These are phyloP conservation scores for Ajuga reptans DNA, from an alignment of 305 asterid species.

Conservation along the genomic window DNA sequence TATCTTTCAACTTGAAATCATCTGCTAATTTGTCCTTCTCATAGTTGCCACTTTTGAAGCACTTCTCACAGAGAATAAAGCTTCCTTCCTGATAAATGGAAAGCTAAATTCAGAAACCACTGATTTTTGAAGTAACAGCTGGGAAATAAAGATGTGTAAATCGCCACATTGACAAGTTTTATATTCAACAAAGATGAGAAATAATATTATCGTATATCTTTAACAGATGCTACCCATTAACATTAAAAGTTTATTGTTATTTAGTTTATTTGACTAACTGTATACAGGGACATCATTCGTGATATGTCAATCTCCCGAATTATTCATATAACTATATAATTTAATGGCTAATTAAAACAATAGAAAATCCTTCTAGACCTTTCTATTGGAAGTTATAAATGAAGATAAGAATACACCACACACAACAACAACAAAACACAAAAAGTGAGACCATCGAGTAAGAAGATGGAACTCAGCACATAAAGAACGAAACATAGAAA, in stretches of 20 bases:
- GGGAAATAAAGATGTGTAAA: neutral
- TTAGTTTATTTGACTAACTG: neutral
- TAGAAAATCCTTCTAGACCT: neutral
- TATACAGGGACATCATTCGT: neutral
- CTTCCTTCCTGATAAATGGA: slow-evolving; percentile 47
- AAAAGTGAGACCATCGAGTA: neutral
- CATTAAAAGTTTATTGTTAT: neutral
- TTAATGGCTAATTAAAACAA: neutral
- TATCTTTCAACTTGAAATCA: slow-evolving; percentile 54
- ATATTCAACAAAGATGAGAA: neutral
- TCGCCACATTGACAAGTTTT: neutral
- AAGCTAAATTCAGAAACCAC: slow-evolving; percentile 18
- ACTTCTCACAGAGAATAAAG: slow-evolving; percentile 55
- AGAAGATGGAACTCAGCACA: slow-evolving; percentile 5
- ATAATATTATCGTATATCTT: neutral
- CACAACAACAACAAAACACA: neutral
- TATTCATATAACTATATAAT: neutral
- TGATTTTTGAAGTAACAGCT: slow-evolving; percentile 12
- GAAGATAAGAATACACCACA: neutral
- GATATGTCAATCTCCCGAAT: slow-evolving; percentile 5
- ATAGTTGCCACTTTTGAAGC: slow-evolving; percentile 60
- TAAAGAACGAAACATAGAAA: neutral
- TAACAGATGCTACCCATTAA: neutral
- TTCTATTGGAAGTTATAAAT: neutral
- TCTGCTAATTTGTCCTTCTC: slow-evolving; percentile 45